Base-by-base conservation (phyloP, 1,284 basidiomycete genomes). In the Ustilago trichophora region DNA sequence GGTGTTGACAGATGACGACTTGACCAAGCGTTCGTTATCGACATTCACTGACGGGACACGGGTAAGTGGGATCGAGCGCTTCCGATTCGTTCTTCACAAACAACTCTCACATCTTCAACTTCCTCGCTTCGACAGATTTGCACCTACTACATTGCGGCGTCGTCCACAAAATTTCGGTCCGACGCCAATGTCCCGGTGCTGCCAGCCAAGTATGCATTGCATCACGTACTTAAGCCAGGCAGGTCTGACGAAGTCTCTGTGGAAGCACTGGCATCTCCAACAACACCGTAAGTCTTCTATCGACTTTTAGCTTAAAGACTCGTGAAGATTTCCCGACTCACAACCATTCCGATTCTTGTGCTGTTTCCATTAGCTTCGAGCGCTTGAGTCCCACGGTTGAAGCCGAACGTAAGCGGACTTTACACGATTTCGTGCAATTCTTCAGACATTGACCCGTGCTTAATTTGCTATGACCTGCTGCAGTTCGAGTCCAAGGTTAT, bases 31-130 rank as follows among this genome's bases (percentile, higher is more conserved):
- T 18, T 24, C 27, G 3, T 44, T 52, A 1, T 36, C 46, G 19
- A 46, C 49, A 15, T 64, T 64, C 37, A 42, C 44, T 2, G 49
- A 57, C 29, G 54, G 54, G 3, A 42, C 41, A 8, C 42, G 50
- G 50, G 60, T 64, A 26, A 34, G 59, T 49, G 18, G 18, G 7
- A 19, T 10, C 11, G 9, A 10, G 10, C 11, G 15, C 13, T 29
- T 29, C 27, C 27, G 13, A 29, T 7, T 13, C 13, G 13, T 29
- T 7, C 27, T 29, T 29, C 8, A 29, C 27, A 13, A 29, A 8
- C 27, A 13, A 29, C 13, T 13, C 27, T 29, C 27, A 29, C 19
- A 15, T 13, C 13, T 29, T 7, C 7, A 29, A 7, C 18, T 18
- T 3, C 16, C 42, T n/a, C 9, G 19, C 22, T 16, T n/a, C 7